Evolutionary conservation across 331 rosid genomes (phyloP), one percentile per base, ranked within the genome.

Genomic region (Quercus phellos): DNA sequence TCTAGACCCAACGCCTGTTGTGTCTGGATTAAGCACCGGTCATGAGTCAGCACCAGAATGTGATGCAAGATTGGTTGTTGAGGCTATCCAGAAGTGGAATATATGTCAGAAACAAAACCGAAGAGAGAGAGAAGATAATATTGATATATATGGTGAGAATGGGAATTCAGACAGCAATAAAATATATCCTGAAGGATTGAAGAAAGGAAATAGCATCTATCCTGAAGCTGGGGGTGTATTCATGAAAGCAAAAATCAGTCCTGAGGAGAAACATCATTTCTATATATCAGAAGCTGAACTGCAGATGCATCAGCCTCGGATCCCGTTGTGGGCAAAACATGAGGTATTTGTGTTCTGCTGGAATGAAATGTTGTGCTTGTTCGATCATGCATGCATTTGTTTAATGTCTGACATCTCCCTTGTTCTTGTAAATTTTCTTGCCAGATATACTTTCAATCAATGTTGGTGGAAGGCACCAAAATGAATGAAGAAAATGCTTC

Each of bases 231-330:
- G 80, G 75, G 86, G 89, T 68, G 75, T 68, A 7, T 55, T 58
- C 21, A 30, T 67, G 26, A 87, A 88, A 84, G 85, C 74, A 55
- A 89, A 81, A 81, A 79, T 84, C 34, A 73, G 72, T 70, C 78
- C 73, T 2, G 93, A 87, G 83, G 99, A 93, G 68, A 77, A 83
- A 34, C 88, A 80, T 69, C 98, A 93, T 78, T 78, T 93, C 74
- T 93, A 89, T 85, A 95, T 95, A 74, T 88, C 99, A 74, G 98
- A 95, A 89, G 97, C 93, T n/a, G 99, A 95, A 87, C 84, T 95
- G 76, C 96, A 83, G 83, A 93, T 90, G 97, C 96, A 93, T 82
- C 89, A 79, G 76, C 66, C 87, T 78, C 88, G 54, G 73, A 78
- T 59, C 78, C 93, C 91, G 16, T 60, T 89, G 80, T 95, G 99